Base-by-base conservation (phyloP, 441 rosid species). In the Viola pubescens region DNA sequence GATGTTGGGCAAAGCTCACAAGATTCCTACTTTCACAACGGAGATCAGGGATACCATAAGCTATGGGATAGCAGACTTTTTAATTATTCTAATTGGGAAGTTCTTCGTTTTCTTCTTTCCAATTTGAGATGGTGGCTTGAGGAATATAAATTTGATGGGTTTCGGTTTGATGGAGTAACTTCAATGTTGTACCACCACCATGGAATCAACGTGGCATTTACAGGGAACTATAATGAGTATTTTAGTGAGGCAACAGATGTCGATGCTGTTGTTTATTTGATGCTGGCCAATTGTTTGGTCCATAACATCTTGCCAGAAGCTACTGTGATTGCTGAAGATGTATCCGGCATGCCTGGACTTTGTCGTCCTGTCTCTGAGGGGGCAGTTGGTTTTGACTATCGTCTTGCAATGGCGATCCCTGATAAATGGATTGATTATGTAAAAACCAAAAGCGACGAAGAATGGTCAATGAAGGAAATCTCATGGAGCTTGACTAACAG, bases 341-440 rank as follows among this genome's bases (percentile, higher is more conserved):
- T 88, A 60, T 88, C 96, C 51, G 96, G 92, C 56, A 85, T 83
- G 92, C 96, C 96, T 60, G 96, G 84, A 71, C 92, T 88, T 64
- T 74, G 92, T 62, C 69, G 72, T 65, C 72, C 83, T 61, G 92
- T 82, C 60, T 71, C 75, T 61, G 84, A 78, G 58, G 88, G 84
- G 13, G 90, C 90, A 19, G 57, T 78, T 50, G 96, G 96, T 67
- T 85, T 83, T 42, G 84, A 88, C 57, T 88, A 79, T 73, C 87
- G 92, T 65, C 71, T 88, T 61, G 88, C 90, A n/a, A 88, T 88
- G 96, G 96, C 82, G 48, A 79, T 88, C 62, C 96, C 96, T 64
- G 96, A 88, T 73, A 84, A 63, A 66, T 85, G 96, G 96, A 85
- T 85, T 70, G 90, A 88, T 77, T 83, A 78, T 75, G 59, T 88